Percentiles rank a stretch among this genome's conserved stretches.
Conservation (phyloP, 179 eudicot genomes). For the Carnegiea gigantea region DNA sequence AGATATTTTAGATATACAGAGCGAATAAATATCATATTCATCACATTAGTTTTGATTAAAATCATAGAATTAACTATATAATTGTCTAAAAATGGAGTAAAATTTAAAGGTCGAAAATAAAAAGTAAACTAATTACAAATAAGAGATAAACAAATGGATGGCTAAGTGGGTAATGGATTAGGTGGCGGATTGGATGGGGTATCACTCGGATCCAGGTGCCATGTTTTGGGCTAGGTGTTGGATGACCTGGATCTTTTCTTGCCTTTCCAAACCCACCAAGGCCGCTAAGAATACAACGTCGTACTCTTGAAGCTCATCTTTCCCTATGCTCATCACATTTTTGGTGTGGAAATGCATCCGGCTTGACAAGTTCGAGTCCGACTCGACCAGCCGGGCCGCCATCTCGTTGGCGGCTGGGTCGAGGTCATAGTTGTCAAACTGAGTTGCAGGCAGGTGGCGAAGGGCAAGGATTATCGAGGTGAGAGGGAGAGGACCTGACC, state of each 20-base stretch:
- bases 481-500: constrained; percentile 76
- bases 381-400: constrained; percentile 46
- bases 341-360: constrained; percentile 67
- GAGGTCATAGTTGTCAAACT: constrained; percentile 67
- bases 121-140: too few relatives aligned
- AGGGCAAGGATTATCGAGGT: constrained; percentile 63
- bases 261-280: constrained; percentile 75
- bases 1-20: too few relatives aligned
- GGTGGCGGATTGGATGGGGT: too few relatives aligned
- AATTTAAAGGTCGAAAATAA: too few relatives aligned
- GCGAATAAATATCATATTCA: too few relatives aligned
- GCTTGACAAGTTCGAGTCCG: constrained; percentile 50
- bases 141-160: too few relatives aligned
- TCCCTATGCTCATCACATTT: constrained; percentile 51
- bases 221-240: constrained; percentile 60
- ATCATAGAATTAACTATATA: too few relatives aligned
- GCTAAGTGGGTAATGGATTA: too few relatives aligned
- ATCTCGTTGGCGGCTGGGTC: constrained; percentile 55
- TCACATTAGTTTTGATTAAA: too few relatives aligned
- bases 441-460: constrained; percentile 44
- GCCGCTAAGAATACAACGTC: constrained; percentile 76
- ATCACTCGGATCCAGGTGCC: constrained; percentile 74
- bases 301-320: constrained; percentile 44
- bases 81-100: too few relatives aligned
- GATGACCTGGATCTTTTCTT: constrained; percentile 44